These are phyloP conservation scores for Wallacemonas sp. DNA, from an alignment of 208 protist species.

Conservation along the genomic window DNA sequence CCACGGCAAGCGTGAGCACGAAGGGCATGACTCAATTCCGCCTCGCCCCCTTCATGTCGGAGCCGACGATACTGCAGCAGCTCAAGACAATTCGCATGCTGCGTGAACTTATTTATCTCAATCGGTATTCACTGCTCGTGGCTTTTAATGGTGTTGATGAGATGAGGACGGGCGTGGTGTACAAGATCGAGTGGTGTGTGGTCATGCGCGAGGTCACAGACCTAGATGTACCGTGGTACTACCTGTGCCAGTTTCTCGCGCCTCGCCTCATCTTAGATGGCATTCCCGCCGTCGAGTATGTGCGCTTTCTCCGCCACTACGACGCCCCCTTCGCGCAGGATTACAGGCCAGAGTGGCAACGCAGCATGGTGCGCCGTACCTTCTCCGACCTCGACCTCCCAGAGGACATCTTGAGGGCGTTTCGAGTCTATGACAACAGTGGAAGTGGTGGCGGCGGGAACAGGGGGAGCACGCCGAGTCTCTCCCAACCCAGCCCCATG, in stretches of 20 bases:
- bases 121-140: slow-evolving; percentile 74
- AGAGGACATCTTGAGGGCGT: slow-evolving; percentile 66
- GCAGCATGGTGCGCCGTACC: slow-evolving; percentile 41
- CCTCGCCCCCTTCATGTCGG: slow-evolving; percentile 7
- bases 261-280: slow-evolving; percentile 54
- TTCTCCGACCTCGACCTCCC: slow-evolving; percentile 59
- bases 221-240: slow-evolving; percentile 87
- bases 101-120: slow-evolving; percentile 67
- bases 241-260: slow-evolving; percentile 70
- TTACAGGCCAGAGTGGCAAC: slow-evolving; percentile 54
- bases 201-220: slow-evolving; percentile 70
- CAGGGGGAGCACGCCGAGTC: no score
- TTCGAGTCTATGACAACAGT: slow-evolving; percentile 20
- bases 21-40: background rate
- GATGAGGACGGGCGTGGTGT: slow-evolving; percentile 64
- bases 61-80: slow-evolving; percentile 43
- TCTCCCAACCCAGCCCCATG: no score
- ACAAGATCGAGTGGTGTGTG: slow-evolving; percentile 84
- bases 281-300: slow-evolving; percentile 76
- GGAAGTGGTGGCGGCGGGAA: no score
- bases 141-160: slow-evolving; percentile 76
- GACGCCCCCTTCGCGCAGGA: slow-evolving; percentile 45
- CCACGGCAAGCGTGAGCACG: background rate
- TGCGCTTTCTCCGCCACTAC: slow-evolving; percentile 71
- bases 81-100: slow-evolving; percentile 55